Conservation (phyloP, 306 rosid genomes). For the Alnus rubra region DNA sequence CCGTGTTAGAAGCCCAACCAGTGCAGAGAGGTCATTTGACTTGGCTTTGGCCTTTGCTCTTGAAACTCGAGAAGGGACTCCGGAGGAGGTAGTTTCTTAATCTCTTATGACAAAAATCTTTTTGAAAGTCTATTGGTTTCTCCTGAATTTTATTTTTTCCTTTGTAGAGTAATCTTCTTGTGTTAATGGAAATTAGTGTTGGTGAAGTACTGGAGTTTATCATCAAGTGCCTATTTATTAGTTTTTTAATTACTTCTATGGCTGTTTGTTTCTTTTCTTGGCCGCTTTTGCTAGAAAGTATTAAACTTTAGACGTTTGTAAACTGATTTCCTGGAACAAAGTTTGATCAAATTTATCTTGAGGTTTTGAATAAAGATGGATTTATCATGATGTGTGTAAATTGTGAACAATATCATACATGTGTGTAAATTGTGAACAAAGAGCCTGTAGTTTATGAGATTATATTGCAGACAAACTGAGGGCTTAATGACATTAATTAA, state of each 20-base stretch:
- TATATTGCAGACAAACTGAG: not conserved
- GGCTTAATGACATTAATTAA: not conserved
- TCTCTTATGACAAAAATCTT: constrained; percentile 18
- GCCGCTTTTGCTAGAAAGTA: not conserved
- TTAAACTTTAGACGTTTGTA: not conserved
- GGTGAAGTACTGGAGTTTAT: not conserved
- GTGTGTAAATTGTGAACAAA: not conserved
- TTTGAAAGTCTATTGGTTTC: constrained; percentile 13
- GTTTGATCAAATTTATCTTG: not conserved
- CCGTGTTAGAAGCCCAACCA: constrained; percentile 46
- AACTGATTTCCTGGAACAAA: not conserved
- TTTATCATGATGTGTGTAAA: not conserved
- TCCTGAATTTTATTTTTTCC: not conserved
- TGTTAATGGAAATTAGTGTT: not conserved
- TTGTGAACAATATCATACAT: not conserved
- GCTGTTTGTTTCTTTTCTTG: not conserved
- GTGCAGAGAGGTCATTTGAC: constrained; percentile 38
- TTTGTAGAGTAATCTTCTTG: constrained; percentile 8
- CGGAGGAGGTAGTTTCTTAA: constrained; percentile 71
- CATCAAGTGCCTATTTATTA: not conserved
- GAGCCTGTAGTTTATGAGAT: not conserved
- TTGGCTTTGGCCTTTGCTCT: constrained; percentile 53
- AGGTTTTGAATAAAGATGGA: not conserved
- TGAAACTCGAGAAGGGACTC: constrained; percentile 74
- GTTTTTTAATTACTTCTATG: not conserved